Evolutionary conservation across 768 basidiomycete species (phyloP), one percentile per base, ranked within the genome.

Genomic region (Phanerochaete carnosa): DNA sequence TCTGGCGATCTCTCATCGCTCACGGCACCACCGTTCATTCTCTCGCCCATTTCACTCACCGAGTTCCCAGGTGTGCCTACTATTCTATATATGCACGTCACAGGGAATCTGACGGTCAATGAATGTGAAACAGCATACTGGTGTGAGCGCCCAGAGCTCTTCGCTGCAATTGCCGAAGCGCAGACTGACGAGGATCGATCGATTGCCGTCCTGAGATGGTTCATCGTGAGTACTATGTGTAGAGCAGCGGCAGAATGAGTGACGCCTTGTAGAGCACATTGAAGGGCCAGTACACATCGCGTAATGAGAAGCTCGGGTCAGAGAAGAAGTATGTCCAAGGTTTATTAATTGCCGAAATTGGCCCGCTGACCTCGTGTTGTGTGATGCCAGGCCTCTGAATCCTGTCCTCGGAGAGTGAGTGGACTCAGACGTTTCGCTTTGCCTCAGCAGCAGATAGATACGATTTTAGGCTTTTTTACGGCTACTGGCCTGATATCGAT

Each of bases 241-340:
- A 4, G 25, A 19, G 4, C 11, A 19, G 13, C 25, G n/a, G n/a
- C n/a, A n/a, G n/a, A n/a, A n/a, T n/a, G n/a, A n/a, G n/a, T 16
- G 60, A 8, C 46, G 9, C 25, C 13, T 22, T 32, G 45, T 22
- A 90, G 89, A 88, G 88, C 68, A 99, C 96, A 0, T 82, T 99
- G 54, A 97, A 95, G 72, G 95, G 94, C 15, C 95, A 97, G 70
- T 95, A 95, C 72, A 98, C 92, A 45, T 93, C 93, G 19, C 80
- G 95, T 52, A 98, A 98, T 68, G 95, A 97, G 76, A 88, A 88
- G 64, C 89, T 94, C 86, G 96, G 96, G 15, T 94, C 92, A 1
- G 95, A 98, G 83, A 98, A 98, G 81, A 98, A 98, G 92, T 92
- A 63, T 51, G 85, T 77, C 35, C 22, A 23, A 19, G 26, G 33